phyloP scores from a whole-genome alignment of 1,139 yeast species.

The Lizanozyma gosingica region DNA sequence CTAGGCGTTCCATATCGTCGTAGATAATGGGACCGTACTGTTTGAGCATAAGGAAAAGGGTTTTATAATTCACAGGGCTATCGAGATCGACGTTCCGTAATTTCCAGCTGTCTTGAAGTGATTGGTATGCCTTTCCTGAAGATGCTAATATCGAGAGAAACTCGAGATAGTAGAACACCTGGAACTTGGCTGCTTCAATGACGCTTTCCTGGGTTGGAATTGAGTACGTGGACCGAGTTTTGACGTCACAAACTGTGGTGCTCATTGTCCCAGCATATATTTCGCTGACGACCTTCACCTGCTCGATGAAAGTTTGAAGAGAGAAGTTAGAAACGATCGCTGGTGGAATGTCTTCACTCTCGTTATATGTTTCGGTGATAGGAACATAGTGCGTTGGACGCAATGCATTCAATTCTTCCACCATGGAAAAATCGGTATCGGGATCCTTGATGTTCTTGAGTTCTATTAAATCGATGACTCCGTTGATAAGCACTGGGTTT shows the following conservation, averaged over 20 bases:
- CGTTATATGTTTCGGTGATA: not conserved
- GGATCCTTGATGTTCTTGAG: not conserved
- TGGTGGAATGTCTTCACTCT: not conserved
- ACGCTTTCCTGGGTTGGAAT: not conserved
- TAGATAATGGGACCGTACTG: not conserved
- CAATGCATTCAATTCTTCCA: not conserved
- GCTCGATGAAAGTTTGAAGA: not conserved
- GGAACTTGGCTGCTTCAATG: not conserved
- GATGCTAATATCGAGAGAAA: not conserved
- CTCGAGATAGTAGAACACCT: not conserved
- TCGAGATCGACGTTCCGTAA: not conserved
- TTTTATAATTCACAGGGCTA: not conserved
- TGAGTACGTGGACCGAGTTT: not conserved
- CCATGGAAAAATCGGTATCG: not conserved
- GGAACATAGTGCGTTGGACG: not conserved
- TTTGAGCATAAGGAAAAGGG: not conserved
- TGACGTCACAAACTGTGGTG: not conserved
- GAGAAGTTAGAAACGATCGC: not conserved
- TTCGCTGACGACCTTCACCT: not conserved
- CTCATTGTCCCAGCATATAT: constrained; percentile 1
- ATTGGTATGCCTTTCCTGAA: not conserved
- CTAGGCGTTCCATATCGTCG: not conserved
- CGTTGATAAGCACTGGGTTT: not conserved
- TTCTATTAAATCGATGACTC: not conserved
- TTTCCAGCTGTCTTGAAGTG: not conserved